Conservation (phyloP, 176 grass and related monocot genomes). For the Oryza glumipatula region DNA sequence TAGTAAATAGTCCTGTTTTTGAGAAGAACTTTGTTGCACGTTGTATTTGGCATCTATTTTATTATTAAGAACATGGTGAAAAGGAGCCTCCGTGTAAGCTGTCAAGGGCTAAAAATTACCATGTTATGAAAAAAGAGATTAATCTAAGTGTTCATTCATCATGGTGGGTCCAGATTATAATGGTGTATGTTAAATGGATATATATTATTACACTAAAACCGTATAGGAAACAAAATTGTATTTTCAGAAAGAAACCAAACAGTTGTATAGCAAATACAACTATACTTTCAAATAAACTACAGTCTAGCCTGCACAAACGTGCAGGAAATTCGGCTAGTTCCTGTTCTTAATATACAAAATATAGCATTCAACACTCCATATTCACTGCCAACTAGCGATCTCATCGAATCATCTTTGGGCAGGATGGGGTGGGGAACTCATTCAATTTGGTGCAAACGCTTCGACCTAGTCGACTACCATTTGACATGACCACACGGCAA, state of each 20-base stretch:
- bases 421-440: background rate
- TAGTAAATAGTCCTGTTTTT: background rate
- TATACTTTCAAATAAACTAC: background rate
- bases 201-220: background rate
- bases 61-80: too few species aligned
- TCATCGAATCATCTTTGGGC: background rate
- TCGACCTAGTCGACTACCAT: background rate
- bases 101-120: too few species aligned
- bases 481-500: background rate
- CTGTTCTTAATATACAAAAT: constrained; percentile 24
- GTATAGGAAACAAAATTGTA: background rate
- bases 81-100: too few species aligned
- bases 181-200: background rate
- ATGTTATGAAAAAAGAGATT: too few species aligned
- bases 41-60: background rate
- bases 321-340: background rate
- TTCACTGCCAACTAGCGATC: background rate
- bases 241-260: too few species aligned
- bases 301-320: background rate
- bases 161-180: too few species aligned
- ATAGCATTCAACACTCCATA: background rate
- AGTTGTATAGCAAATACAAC: too few species aligned
- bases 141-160: too few species aligned
- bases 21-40: background rate
- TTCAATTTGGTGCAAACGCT: background rate